phyloP scores from a whole-genome alignment of 2,329 filamentous ascomycete species.

The Alternaria solani region DNA sequence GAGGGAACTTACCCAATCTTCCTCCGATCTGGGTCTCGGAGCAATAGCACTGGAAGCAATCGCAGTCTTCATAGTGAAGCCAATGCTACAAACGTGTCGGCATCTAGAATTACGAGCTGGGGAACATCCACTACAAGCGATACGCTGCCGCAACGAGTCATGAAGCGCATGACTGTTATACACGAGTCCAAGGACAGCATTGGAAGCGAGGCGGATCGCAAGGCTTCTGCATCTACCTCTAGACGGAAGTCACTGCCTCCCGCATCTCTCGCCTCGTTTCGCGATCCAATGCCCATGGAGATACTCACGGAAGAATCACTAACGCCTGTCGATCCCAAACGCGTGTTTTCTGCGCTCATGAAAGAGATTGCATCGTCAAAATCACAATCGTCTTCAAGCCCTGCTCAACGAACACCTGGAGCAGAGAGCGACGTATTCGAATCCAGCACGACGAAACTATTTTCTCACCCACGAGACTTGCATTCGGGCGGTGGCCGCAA shows the following conservation, averaged over 20 bases:
- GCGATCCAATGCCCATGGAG: constrained; percentile 44
- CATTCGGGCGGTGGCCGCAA: constrained; percentile 26
- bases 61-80: constrained; percentile 44
- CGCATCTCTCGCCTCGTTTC: constrained; percentile 38
- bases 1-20: constrained; percentile 24
- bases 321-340: constrained; percentile 43
- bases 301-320: constrained; percentile 34
- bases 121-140: constrained; percentile 68
- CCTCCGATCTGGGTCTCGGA: constrained; percentile 30
- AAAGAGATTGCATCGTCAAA: constrained; percentile 42
- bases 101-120: constrained; percentile 73
- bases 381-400: not conserved
- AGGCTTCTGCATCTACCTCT: constrained; percentile 10
- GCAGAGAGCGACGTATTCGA: constrained; percentile 40
- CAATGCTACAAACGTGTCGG: constrained; percentile 62
- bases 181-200: constrained; percentile 60
- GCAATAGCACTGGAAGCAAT: constrained; percentile 35
- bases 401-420: constrained; percentile 20
- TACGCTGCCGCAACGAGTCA: constrained; percentile 61
- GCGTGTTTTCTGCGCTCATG: constrained; percentile 49
- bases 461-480: constrained; percentile 14
- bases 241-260: constrained; percentile 30
- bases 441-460: constrained; percentile 30
- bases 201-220: constrained; percentile 35
- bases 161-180: constrained; percentile 69